These are phyloP conservation scores for Cryomyces antarcticus DNA, from an alignment of 495 filamentous ascomycete species.

Conservation along the genomic window DNA sequence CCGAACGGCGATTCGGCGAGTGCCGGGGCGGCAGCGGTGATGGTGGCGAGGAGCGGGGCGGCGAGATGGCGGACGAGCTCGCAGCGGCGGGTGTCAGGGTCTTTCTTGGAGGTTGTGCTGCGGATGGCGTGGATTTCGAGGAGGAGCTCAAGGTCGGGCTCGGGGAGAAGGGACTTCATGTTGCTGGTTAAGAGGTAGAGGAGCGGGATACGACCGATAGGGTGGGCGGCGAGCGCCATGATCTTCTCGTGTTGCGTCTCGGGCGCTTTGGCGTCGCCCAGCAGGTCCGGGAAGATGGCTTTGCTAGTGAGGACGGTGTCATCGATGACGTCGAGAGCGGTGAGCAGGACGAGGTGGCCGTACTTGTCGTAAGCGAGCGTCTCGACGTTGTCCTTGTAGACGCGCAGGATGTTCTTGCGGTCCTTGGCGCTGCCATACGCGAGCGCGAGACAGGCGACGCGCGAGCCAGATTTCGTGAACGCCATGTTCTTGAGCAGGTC, in stretches of 20 bases:
- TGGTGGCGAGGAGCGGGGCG: conserved; percentile 44
- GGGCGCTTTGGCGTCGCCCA: conserved; percentile 31
- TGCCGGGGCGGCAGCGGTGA: conserved; percentile 41
- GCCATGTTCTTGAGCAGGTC: conserved; percentile 85
- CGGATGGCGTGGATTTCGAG: conserved; percentile 42
- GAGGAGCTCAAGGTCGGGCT: conserved; percentile 40
- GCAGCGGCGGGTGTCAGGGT: conserved; percentile 46
- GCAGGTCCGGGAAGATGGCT: conserved; percentile 60
- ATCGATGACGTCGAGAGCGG: conserved; percentile 78
- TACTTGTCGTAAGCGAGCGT: conserved; percentile 58
- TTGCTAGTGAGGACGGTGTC: conserved; percentile 81
- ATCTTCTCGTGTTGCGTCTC: conserved; percentile 39
- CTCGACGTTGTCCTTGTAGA: conserved; percentile 68
- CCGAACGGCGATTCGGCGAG: conserved; percentile 61
- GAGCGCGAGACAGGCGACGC: conserved; percentile 59
- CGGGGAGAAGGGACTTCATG: conserved; percentile 47
- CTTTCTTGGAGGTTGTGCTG: conserved; percentile 55
- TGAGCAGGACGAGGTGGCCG: conserved; percentile 62
- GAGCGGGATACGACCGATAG: conserved; percentile 54
- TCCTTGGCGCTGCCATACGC: conserved; percentile 80
- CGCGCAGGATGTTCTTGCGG: conserved; percentile 67
- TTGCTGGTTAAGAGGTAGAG: conserved; percentile 66
- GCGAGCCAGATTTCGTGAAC: conserved; percentile 76
- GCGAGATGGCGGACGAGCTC: conserved; percentile 57
- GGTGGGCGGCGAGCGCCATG: conserved; percentile 38